phyloP scores from a whole-genome alignment of 2,329 filamentous ascomycete species.

The Exutisphaerella laricina region DNA sequence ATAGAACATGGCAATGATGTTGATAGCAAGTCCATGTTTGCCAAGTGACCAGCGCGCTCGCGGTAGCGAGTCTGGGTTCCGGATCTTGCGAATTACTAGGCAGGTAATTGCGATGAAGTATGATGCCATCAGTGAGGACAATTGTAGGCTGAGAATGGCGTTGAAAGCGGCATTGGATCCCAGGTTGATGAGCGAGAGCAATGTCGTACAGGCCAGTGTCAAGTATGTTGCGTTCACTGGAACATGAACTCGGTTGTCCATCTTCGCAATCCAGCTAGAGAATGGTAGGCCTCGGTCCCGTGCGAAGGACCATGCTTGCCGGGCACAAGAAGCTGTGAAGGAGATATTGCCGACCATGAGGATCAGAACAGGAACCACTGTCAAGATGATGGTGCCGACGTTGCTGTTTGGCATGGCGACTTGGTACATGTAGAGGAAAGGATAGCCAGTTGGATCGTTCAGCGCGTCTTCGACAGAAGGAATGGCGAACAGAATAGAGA shows the following conservation, averaged over 20 bases:
- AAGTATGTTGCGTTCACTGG: slow-evolving; percentile 18
- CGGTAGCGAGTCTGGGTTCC: slow-evolving; percentile 18
- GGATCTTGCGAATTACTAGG: slow-evolving; percentile 17
- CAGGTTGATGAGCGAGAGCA: slow-evolving; percentile 20
- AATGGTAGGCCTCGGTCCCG: slow-evolving; percentile 17
- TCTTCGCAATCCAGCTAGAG: slow-evolving; percentile 16
- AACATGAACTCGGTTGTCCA: slow-evolving; percentile 16
- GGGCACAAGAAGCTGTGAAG: slow-evolving; percentile 18
- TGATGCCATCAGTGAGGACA: slow-evolving; percentile 19
- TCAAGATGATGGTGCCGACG: slow-evolving; percentile 16
- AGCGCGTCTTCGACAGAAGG: slow-evolving; percentile 20
- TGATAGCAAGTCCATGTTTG: slow-evolving; percentile 12
- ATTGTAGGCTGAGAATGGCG: slow-evolving; percentile 17
- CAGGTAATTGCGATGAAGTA: slow-evolving; percentile 23
- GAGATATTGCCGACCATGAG: slow-evolving; percentile 20
- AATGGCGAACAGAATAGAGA: slow-evolving; percentile 18
- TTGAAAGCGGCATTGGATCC: slow-evolving; percentile 21
- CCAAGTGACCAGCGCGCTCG: slow-evolving; percentile 23
- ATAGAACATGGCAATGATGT: slow-evolving; percentile 14
- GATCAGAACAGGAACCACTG: slow-evolving; percentile 12
- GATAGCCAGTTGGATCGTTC: slow-evolving; percentile 18
- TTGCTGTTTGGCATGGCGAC: slow-evolving; percentile 18
- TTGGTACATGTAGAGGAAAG: slow-evolving; percentile 18
- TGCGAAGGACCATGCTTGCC: slow-evolving; percentile 20
- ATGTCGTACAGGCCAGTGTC: slow-evolving; percentile 13